Base-by-base conservation (phyloP, 495 filamentous ascomycete species). In the Beverwykella pulmonaria region DNA sequence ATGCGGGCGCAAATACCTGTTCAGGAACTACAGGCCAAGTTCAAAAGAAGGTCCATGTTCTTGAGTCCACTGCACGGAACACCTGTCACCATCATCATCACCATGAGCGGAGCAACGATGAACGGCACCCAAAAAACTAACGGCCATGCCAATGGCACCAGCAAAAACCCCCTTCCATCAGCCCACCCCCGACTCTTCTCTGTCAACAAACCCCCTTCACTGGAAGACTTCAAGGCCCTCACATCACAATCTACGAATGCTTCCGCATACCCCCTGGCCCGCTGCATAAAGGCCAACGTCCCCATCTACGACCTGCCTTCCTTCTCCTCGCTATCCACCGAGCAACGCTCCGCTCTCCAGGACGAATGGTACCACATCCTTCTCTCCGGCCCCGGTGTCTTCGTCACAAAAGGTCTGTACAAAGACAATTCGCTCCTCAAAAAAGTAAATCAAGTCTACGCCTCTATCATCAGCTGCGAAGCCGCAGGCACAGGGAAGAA, bases 331-430 rank as follows among this genome's bases (percentile, higher is more conserved):
- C 59, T 60, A 5, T 47, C 74, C 44, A 0, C 71, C 19, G 23
- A 59, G 3, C 55, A 69, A 9, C 63, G 74, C 34, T 61, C 71
- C 46, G 29, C 55, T 47, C 78, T 85, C 0, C 82, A 84, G 69
- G 79, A 83, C 70, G 83, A 85, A 77, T 83, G 82, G 80, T 74
- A 84, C 72, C 77, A 84, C 73, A 80, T 81, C 73, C 78, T 85
- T 14, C 71, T 76, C 60, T 70, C 59, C 9, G 84, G 84, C 1
- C 81, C 84, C 0, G 84, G 84, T 36, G 80, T 85, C 61, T 80
- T 82, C 73, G 76, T 84, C 20, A 76, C 84, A 7, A 76, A 79
- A 41, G 63, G 72, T 49, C 80, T 85, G 75, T 83, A 80, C 73
- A 4, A 48, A 19, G 75, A 75, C 55, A 15, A 15, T 23, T 6